Percentiles rank a stretch among this genome's conserved stretches.
Evolutionary conservation across 2,329 filamentous ascomycete genomes (phyloP).

Genomic region (Penicillium griseofulvum): DNA sequence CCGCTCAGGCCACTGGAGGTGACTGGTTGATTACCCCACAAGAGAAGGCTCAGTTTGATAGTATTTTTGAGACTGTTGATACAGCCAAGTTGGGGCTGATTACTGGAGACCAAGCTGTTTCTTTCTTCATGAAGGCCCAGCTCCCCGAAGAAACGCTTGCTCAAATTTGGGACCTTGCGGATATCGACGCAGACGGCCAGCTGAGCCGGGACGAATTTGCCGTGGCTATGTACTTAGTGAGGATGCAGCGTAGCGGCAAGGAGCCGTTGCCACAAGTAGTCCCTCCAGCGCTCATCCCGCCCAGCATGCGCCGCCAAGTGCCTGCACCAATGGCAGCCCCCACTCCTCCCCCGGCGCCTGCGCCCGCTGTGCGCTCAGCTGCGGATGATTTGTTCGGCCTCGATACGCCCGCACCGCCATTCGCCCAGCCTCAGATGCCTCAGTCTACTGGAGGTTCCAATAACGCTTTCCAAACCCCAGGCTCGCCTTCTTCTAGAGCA

Average conservation of each 20-base stretch:
- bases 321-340: slow-evolving; percentile 37
- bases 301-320: slow-evolving; percentile 67
- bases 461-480: slow-evolving; percentile 55
- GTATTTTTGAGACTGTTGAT: slow-evolving; percentile 80
- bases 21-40: slow-evolving; percentile 81
- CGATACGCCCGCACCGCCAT: slow-evolving; percentile 60
- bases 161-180: slow-evolving; percentile 94
- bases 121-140: slow-evolving; percentile 89
- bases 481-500: slow-evolving; percentile 43
- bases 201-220: slow-evolving; percentile 89
- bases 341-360: slow-evolving; percentile 44
- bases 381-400: slow-evolving; percentile 92
- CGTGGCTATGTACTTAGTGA: slow-evolving; percentile 94
- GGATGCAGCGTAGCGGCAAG: slow-evolving; percentile 76
- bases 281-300: slow-evolving; percentile 78
- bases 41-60: slow-evolving; percentile 86
- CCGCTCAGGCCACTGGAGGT: slow-evolving; percentile 55
- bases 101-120: slow-evolving; percentile 89
- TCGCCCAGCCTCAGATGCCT: slow-evolving; percentile 58
- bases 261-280: slow-evolving; percentile 72
- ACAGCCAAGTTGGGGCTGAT: slow-evolving; percentile 77
- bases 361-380: slow-evolving; percentile 65
- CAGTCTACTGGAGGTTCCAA: slow-evolving; percentile 73
- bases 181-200: slow-evolving; percentile 86
- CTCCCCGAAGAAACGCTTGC: slow-evolving; percentile 85